A percentile compares a stretch with the other conserved stretches of the same genome.
Conservation (phyloP, 352 stramenopile genomes). For the Pythium phragmitis region DNA sequence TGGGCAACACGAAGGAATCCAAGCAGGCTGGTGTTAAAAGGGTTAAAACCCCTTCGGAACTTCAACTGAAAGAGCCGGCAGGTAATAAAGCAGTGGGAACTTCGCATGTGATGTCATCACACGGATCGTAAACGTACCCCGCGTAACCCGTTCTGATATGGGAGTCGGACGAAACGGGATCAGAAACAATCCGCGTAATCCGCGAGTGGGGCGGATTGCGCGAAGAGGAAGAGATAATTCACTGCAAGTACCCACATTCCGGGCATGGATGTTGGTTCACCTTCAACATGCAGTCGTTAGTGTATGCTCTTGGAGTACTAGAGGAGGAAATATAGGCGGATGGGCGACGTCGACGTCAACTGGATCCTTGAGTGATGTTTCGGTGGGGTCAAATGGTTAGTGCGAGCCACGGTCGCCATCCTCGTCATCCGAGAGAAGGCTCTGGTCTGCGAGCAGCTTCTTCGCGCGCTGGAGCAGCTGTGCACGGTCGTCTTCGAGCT, state of each 20-base stretch:
- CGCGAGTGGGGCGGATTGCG: not conserved
- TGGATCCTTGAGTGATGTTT: slow-evolving; percentile 6
- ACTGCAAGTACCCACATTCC: no score
- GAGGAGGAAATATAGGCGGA: no score
- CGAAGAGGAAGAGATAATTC: not conserved
- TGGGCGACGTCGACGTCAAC: not conserved
- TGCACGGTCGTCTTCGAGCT: slow-evolving; percentile 29
- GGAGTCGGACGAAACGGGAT: slow-evolving; percentile 3
- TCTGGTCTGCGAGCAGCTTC: slow-evolving; percentile 27
- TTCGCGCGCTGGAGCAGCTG: slow-evolving; percentile 26
- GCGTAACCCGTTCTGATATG: slow-evolving; percentile 25
- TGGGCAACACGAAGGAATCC: not conserved
- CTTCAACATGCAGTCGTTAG: not conserved
- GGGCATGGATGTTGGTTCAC: not conserved
- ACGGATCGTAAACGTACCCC: not conserved
- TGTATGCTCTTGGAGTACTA: not conserved
- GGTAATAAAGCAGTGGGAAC: not conserved
- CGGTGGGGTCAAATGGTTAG: not conserved
- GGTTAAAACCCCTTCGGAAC: slow-evolving; percentile 20
- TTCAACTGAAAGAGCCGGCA: slow-evolving; percentile 18
- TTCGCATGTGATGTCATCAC: slow-evolving; percentile 2
- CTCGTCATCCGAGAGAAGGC: slow-evolving; percentile 29
- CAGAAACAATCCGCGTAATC: not conserved
- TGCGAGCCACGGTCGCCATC: slow-evolving; percentile 3
- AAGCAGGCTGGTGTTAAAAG: not conserved